Percentiles rank a stretch among this genome's conserved stretches.
Evolutionary conservation across 345 rosid genomes (phyloP).

Genomic region (Eucalyptus grandis): DNA sequence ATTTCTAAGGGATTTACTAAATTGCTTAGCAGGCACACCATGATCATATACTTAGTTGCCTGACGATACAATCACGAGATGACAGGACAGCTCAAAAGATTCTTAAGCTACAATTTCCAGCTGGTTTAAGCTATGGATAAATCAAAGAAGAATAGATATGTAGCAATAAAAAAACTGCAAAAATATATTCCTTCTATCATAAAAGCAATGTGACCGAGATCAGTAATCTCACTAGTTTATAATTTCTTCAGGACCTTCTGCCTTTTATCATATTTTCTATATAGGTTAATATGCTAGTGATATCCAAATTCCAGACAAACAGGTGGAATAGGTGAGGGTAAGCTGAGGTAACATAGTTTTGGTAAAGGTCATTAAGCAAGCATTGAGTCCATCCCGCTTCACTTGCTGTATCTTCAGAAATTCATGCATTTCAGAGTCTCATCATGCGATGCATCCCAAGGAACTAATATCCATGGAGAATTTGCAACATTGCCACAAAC

Average conservation of each 20-base stretch:
- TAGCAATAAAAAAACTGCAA: neutral
- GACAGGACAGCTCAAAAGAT: neutral
- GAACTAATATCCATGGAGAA: neutral
- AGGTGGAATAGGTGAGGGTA: neutral
- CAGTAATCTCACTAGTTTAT: neutral
- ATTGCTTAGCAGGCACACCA: neutral
- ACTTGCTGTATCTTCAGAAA: neutral
- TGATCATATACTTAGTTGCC: neutral
- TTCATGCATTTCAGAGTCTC: neutral
- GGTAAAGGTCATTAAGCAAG: neutral
- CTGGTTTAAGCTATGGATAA: neutral
- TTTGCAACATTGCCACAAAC: neutral
- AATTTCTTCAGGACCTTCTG: neutral
- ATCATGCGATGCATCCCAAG: neutral
- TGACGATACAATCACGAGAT: neutral
- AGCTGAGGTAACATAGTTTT: neutral
- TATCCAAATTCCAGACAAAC: neutral
- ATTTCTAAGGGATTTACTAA: neutral
- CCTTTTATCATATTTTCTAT: neutral
- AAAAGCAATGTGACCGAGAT: neutral
- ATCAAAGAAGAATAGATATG: neutral
- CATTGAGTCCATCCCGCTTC: neutral
- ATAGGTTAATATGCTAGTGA: neutral
- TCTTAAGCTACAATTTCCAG: neutral
- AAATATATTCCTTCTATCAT: neutral